Percentiles rank a stretch among this genome's conserved stretches.
phyloP scores from a whole-genome alignment of 108 stramenopile species.

The Thalassiosira profunda region DNA sequence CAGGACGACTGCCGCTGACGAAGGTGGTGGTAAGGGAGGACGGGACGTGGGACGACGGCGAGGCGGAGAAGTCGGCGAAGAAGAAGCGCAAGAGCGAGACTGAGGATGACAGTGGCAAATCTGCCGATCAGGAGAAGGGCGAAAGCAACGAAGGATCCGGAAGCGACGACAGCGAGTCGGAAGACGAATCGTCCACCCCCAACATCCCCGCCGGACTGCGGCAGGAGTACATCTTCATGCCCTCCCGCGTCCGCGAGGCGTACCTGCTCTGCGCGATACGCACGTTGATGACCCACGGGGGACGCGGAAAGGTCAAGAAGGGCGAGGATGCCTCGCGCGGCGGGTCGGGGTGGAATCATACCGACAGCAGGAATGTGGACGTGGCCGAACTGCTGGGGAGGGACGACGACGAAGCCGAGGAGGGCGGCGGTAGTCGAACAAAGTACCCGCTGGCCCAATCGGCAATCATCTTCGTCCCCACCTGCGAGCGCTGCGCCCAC shows the following conservation, averaged over 20 bases:
- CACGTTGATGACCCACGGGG: conserved; percentile 79
- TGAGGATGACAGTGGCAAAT: conserved; percentile 21
- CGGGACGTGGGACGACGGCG: conserved; percentile 40
- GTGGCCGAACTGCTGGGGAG: conserved; percentile 16
- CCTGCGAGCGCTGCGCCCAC: conserved; percentile 94
- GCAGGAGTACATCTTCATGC: conserved; percentile 98
- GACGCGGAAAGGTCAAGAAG: conserved; percentile 49
- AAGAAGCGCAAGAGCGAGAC: neutral
- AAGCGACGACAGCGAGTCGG: conserved; percentile 27
- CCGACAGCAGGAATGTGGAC: conserved; percentile 17
- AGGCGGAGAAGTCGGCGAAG: conserved; percentile 18
- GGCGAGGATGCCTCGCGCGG: neutral
- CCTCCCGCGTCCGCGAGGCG: conserved; percentile 85
- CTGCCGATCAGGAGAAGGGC: too few species aligned
- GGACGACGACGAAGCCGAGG: conserved; percentile 46
- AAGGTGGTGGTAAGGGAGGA: conserved; percentile 73
- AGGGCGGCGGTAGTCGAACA: conserved; percentile 42
- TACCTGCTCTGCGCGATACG: conserved; percentile 82
- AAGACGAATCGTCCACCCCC: conserved; percentile 49
- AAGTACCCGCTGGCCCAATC: conserved; percentile 70
- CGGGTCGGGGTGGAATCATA: conserved; percentile 37
- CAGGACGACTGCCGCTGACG: conserved; percentile 67
- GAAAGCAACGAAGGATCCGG: conserved; percentile 11
- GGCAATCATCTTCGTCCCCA: conserved; percentile 97
- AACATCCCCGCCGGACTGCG: conserved; percentile 87